Evolutionary conservation across 2,329 filamentous ascomycete genomes (phyloP).

Genomic region (Colletotrichum horii): DNA sequence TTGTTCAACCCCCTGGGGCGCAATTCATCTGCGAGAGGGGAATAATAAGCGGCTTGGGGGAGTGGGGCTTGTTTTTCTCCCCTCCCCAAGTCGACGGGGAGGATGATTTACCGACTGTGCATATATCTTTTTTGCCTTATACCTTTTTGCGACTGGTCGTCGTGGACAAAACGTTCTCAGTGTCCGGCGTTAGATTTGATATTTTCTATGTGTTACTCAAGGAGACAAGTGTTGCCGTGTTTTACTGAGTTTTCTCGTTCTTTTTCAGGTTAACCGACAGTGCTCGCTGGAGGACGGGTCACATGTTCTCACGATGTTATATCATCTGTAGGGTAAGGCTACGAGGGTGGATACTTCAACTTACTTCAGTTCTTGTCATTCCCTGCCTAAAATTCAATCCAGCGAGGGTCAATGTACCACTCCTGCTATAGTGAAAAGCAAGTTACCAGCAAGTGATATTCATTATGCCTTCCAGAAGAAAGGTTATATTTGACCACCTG

Average conservation of each 20-base stretch:
- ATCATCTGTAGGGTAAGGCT: constrained; percentile 7
- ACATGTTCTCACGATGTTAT: constrained; percentile 1
- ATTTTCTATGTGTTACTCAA: not conserved
- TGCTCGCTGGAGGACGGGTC: not conserved
- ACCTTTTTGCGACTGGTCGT: constrained; percentile 17
- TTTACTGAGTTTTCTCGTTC: not conserved
- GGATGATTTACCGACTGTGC: constrained; percentile 18
- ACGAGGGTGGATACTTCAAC: not conserved
- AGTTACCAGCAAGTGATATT: not conserved
- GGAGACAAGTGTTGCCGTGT: not conserved
- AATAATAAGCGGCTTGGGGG: not conserved
- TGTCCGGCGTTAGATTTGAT: constrained; percentile 9
- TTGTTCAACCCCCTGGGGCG: not conserved
- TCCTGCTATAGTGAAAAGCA: not conserved
- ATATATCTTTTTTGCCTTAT: constrained; percentile 18
- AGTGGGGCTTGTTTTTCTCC: not conserved
- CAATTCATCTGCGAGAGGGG: not conserved
- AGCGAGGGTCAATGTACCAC: not conserved
- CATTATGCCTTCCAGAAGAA: too few relatives aligned
- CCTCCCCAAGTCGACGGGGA: constrained; percentile 2
- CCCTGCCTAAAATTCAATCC: not conserved
- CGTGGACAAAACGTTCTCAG: not conserved
- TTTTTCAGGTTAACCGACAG: not conserved
- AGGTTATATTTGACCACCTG: too few relatives aligned
- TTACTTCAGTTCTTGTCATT: constrained; percentile 2